Conservation (phyloP, 495 filamentous ascomycete genomes). For the Talaromyces thailandensis region DNA sequence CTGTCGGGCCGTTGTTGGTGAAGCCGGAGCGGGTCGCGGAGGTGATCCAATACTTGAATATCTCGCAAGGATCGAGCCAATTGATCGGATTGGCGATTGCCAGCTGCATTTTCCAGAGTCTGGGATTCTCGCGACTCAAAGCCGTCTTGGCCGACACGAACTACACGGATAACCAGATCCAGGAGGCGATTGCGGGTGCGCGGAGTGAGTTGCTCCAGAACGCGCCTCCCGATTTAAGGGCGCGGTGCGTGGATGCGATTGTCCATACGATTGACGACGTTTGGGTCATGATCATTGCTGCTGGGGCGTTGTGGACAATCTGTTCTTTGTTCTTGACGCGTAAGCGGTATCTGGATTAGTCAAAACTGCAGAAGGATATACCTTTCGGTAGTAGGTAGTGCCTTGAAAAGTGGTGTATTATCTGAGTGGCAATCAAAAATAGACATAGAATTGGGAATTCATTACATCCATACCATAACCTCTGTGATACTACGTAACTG, state of each 20-base stretch:
- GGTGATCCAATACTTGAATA: not conserved
- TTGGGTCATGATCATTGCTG: not conserved
- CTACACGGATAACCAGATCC: not conserved
- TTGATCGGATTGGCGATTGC: slow-evolving; percentile 2
- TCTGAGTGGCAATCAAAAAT: too few species aligned
- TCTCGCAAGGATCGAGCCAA: not conserved
- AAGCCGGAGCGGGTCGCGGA: slow-evolving; percentile 11
- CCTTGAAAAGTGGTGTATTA: too few species aligned
- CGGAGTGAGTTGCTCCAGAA: not conserved
- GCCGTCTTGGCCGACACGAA: not conserved
- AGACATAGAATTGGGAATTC: too few species aligned
- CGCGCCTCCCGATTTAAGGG: not conserved
- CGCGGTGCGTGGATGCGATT: not conserved
- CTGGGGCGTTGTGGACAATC: too few species aligned
- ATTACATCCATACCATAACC: too few species aligned
- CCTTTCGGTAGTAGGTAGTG: too few species aligned
- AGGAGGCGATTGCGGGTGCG: not conserved
- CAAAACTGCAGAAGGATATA: too few species aligned
- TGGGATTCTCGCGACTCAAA: slow-evolving; percentile 10
- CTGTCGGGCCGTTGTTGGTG: slow-evolving; percentile 42
- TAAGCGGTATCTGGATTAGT: too few species aligned
- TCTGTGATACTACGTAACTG: too few species aligned
- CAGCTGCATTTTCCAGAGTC: not conserved
- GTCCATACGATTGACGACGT: not conserved
- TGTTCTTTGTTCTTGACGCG: too few species aligned